phyloP scores from a whole-genome alignment of 352 stramenopile species.

The Phytopythium sindhum region DNA sequence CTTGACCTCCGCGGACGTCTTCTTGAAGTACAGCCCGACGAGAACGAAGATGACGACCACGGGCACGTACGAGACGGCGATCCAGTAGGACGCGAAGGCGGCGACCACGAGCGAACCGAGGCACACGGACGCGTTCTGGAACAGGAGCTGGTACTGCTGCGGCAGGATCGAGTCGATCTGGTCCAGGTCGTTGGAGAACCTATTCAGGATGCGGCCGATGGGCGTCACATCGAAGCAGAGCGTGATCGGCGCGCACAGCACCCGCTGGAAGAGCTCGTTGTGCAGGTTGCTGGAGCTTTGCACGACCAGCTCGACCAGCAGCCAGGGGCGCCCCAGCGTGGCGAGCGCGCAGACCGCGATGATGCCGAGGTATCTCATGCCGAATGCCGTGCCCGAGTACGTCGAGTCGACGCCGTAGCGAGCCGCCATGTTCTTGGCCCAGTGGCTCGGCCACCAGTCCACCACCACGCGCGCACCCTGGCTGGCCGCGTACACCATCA shows the following conservation, averaged over 20 bases:
- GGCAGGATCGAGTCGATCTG: conserved; percentile 42
- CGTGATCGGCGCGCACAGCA: conserved; percentile 40
- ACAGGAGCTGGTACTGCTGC: conserved; percentile 31
- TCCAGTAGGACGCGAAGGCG: conserved; percentile 27
- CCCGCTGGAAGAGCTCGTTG: conserved; percentile 31
- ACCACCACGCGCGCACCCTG: conserved; percentile 17
- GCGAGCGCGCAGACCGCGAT: conserved; percentile 21
- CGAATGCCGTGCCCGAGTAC: conserved; percentile 18
- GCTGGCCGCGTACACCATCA: conserved; percentile 9
- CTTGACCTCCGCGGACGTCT: conserved; percentile 85
- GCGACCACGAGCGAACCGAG: conserved; percentile 39
- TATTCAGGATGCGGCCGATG: conserved; percentile 45
- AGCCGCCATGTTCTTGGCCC: conserved; percentile 20
- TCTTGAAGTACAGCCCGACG: conserved; percentile 76
- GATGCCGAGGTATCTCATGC: conserved; percentile 35
- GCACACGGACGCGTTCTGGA: conserved; percentile 30
- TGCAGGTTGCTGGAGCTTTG: conserved; percentile 29
- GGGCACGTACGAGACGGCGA: conserved; percentile 51
- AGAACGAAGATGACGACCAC: conserved; percentile 47
- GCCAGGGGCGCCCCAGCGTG: conserved; percentile 20
- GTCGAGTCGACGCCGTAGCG: background rate
- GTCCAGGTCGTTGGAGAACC: conserved; percentile 57
- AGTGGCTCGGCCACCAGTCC: conserved; percentile 29
- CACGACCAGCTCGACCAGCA: conserved; percentile 20
- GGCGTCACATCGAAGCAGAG: conserved; percentile 55